Base-by-base conservation (phyloP, 148 eudicot species). In the Persicaria maculosa region DNA sequence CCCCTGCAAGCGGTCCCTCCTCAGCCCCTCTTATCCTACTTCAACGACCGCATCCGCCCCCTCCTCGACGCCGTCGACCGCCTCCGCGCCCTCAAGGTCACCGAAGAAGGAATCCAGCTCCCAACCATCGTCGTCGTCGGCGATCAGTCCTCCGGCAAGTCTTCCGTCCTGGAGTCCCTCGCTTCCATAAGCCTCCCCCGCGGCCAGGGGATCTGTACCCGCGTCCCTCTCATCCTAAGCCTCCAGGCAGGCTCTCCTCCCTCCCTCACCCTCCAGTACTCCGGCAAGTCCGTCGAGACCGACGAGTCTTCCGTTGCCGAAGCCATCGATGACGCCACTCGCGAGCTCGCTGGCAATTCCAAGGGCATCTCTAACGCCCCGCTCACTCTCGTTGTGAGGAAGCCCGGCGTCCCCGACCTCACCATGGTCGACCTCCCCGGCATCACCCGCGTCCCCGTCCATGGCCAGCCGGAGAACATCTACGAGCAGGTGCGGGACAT, bases 401-500 rank as follows among this genome's bases (percentile, higher is more conserved):
- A 64, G 45, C 69, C 69, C 3, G 69, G 69, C 4, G 69, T 64
- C 5, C 69, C 69, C 9, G 69, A 64, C 8, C 46, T 64, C 9
- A 64, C 69, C 17, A 64, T 64, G 69, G 69, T 64, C 14, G 69
- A 64, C 3, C 77, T 80, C 14, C 83, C 83, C 19, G 83, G 83
- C 1, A 80, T 80, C 9, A 80, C 83, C 25, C 65, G 83, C 7
- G 75, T 76, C 50, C 71, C 79, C 6, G 83, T 80, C 0, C 79
- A 77, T 0, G 83, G 77, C 19, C 83, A 80, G 48, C 83, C 83
- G 5, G 65, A 74, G 19, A 77, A 80, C 46, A 80, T 80, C 3
- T 80, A 80, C 9, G 80, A 80, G 17, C 80, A 76, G 19, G 61
- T 80, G 0, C 40, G 58, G 44, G 80, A 77, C 17, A 64, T 64